These are phyloP conservation scores for Lyophyllum semitale DNA, from an alignment of 768 basidiomycete species.

Conservation along the genomic window DNA sequence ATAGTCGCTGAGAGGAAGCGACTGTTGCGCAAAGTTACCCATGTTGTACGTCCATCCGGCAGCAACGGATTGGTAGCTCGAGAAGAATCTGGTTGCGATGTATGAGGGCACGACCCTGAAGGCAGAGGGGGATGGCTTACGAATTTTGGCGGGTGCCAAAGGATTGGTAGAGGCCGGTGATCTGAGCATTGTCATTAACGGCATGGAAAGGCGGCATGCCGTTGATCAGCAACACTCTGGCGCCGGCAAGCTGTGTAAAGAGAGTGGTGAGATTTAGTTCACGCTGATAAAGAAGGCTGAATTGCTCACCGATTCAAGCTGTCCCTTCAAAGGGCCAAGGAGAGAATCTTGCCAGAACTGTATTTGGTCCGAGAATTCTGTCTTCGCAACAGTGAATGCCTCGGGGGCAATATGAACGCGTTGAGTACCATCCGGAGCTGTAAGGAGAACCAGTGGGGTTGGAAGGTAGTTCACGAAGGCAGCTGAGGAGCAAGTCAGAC, in stretches of 20 bases:
- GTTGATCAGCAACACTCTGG: constrained; percentile 56
- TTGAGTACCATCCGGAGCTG: constrained; percentile 44
- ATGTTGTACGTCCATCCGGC: constrained; percentile 44
- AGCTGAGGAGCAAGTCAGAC: constrained; percentile 23
- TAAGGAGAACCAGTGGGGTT: constrained; percentile 47
- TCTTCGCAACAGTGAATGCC: constrained; percentile 52
- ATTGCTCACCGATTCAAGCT: constrained; percentile 41
- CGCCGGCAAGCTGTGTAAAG: constrained; percentile 42
- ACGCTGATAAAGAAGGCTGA: neutral
- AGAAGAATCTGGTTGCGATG: constrained; percentile 39
- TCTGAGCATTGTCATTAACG: constrained; percentile 51
- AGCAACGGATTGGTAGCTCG: constrained; percentile 40
- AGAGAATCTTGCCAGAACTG: constrained; percentile 57
- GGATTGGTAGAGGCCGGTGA: constrained; percentile 54
- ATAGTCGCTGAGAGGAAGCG: constrained; percentile 51
- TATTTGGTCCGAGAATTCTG: constrained; percentile 52
- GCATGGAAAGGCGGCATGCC: constrained; percentile 50
- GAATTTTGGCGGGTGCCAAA: constrained; percentile 52
- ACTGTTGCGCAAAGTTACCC: constrained; percentile 58
- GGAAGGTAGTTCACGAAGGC: constrained; percentile 51
- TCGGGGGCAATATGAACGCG: constrained; percentile 53
- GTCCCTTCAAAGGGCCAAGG: constrained; percentile 44
- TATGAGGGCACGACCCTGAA: no score
- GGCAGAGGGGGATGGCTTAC: constrained; percentile 25
- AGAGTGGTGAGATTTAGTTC: neutral